Evolutionary conservation across 768 basidiomycete genomes (phyloP), one percentile per base, ranked within the genome.

Genomic region (Termitomyces sp.): DNA sequence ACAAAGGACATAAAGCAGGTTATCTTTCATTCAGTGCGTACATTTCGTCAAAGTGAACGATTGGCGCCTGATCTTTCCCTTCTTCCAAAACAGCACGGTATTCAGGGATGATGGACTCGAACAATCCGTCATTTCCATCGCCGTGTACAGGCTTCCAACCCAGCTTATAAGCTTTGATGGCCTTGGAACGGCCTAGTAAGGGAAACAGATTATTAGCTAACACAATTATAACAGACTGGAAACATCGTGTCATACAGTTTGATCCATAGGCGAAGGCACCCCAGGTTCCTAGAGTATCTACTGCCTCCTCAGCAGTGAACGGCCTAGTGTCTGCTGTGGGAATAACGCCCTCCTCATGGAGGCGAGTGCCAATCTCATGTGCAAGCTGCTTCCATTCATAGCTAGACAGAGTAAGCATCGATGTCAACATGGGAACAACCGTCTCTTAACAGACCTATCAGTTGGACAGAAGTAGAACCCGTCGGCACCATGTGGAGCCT

Each of bases 31-130:
- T 47, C 52, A 60, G 39, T 18, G 59, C 59, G 31, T 60, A 60
- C 59, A 60, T 56, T 35, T 60, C 59, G n/a, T 60, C 56, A n/a
- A 60, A 60, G 43, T 60, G 59, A n/a, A 60, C 59, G 6, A 51
- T 56, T 16, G 59, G 59, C 10, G 55, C 52, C 42, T 60, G 36
- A 18, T 60, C 52, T 51, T 50, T 60, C 0, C 59, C 59, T 38
- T 60, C 59, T 52, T 60, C 56, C 33, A 60, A 29, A 32, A 56
- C 59, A 23, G 49, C 52, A 11, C 39, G 38, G 45, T 56, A 56
- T 43, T 60, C 59, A 0, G 59, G 48, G 39, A 60, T 16, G 33
- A 60, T 60, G 32, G 59, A 60, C 6, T 60, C 59, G 18, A 60
- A 60, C 23, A 60, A 32, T 3, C 59, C 59, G 29, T 60, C 40